These are phyloP conservation scores for Cercospora sesami DNA, from an alignment of 2,329 filamentous ascomycete genomes.

Conservation along the genomic window DNA sequence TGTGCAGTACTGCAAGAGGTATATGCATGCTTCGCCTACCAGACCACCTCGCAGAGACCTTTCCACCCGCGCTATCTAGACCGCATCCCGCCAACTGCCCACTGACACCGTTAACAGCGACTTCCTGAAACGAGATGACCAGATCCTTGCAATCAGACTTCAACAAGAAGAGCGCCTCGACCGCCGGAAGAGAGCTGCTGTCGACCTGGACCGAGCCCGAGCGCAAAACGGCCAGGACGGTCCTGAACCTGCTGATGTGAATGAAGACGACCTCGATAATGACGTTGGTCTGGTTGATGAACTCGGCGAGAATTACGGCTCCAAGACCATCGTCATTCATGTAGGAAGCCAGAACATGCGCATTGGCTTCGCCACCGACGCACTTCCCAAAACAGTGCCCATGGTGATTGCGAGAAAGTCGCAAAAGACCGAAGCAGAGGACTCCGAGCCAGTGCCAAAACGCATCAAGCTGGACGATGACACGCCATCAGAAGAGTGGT, in stretches of 20 bases:
- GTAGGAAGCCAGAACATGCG: conserved; percentile 92
- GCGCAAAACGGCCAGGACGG: conserved; percentile 65
- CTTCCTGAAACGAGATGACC: conserved; percentile 97
- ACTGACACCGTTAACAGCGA: conserved; percentile 60
- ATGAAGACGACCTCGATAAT: conserved; percentile 38
- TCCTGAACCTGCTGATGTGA: conserved; percentile 41
- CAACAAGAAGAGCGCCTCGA: conserved; percentile 85
- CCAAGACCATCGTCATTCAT: conserved; percentile 92
- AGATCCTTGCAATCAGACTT: conserved; percentile 83
- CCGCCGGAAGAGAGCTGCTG: conserved; percentile 78
- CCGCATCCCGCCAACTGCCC: background rate
- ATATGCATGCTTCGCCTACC: conserved; percentile 24
- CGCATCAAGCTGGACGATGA: conserved; percentile 62
- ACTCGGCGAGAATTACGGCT: conserved; percentile 66
- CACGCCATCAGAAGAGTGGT: conserved; percentile 71
- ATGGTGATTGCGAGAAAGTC: conserved; percentile 87
- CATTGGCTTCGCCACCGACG: conserved; percentile 93
- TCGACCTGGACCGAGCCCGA: conserved; percentile 82
- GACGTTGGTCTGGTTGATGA: conserved; percentile 60
- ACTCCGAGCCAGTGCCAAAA: conserved; percentile 75
- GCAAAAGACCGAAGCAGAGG: conserved; percentile 77
- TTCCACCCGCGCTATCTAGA: background rate
- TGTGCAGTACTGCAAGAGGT: conserved; percentile 40
- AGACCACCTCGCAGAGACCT: background rate
- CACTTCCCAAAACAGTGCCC: conserved; percentile 87